phyloP scores from a whole-genome alignment of 75 land plant genomes.

The Pseudotsuga menziesii region DNA sequence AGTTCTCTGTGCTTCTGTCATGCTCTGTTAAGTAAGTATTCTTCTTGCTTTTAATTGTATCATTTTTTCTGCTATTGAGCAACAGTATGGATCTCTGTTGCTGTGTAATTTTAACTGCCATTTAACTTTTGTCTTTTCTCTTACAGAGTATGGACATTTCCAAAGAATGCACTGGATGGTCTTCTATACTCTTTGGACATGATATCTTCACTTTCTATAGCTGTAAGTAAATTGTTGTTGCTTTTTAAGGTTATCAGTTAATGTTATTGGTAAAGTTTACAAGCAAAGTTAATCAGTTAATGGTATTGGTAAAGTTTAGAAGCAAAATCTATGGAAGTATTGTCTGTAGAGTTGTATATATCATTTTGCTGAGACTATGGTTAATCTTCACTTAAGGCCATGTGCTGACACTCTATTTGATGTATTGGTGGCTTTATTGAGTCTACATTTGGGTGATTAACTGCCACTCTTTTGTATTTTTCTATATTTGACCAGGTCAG shows the following conservation, averaged over 20 bases:
- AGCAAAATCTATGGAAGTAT: neutral
- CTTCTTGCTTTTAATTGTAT: neutral
- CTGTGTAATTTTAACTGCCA: neutral
- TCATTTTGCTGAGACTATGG: no score
- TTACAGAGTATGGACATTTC: conserved; percentile 36
- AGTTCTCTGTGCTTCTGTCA: neutral
- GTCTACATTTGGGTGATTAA: no score
- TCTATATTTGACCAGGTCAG: no score
- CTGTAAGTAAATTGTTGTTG: conserved; percentile 16
- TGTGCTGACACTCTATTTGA: no score
- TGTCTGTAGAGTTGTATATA: neutral
- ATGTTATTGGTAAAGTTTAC: no score
- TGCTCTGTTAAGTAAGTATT: neutral
- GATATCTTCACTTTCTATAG: conserved; percentile 18
- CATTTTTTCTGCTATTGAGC: neutral
- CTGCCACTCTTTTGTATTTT: no score
- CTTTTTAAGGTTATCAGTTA: neutral
- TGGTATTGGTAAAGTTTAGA: no score
- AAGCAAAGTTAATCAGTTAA: neutral
- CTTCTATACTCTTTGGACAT: conserved; percentile 21
- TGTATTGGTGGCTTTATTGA: no score
- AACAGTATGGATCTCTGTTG: neutral
- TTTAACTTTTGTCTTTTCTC: neutral
- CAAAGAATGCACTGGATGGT: conserved; percentile 20
- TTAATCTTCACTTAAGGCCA: no score